These are phyloP conservation scores for Cladosporium colombiae DNA, from an alignment of 2,329 filamentous ascomycete genomes.

Conservation along the genomic window DNA sequence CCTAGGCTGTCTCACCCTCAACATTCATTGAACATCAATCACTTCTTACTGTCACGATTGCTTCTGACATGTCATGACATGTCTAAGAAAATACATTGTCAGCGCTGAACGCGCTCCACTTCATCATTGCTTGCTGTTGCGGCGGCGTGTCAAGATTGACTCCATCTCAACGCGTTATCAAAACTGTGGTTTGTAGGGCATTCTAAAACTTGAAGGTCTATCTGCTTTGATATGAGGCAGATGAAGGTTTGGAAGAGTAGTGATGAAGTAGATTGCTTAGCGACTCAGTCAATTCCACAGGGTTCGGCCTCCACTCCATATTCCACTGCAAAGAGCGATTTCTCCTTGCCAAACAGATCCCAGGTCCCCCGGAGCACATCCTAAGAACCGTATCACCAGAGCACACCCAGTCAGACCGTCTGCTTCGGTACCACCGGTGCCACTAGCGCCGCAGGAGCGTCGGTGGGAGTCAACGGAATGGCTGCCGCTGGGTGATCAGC, in stretches of 20 bases:
- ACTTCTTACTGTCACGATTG: not conserved
- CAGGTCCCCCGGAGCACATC: not conserved
- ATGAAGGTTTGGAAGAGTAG: not conserved
- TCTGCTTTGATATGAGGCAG: not conserved
- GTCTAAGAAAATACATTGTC: not conserved
- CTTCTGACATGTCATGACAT: not conserved
- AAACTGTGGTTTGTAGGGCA: not conserved
- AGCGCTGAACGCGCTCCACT: not conserved
- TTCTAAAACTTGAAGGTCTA: not conserved
- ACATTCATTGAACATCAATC: not conserved
- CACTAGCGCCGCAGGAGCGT: not conserved
- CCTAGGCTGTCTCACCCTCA: not conserved
- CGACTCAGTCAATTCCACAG: not conserved
- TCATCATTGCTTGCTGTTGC: not conserved
- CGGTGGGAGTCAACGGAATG: not conserved
- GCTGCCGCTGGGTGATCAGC: constrained; percentile 4
- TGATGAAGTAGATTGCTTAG: not conserved
- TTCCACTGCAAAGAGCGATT: too few species aligned
- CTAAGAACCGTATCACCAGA: not conserved
- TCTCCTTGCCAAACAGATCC: not conserved
- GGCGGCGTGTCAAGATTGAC: not conserved
- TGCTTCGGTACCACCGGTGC: not conserved
- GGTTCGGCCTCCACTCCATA: not conserved
- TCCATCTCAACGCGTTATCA: not conserved
- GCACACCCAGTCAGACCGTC: not conserved